phyloP scores from a whole-genome alignment of 2,329 filamentous ascomycete species.

The Tolypocladium cylindrosporum region DNA sequence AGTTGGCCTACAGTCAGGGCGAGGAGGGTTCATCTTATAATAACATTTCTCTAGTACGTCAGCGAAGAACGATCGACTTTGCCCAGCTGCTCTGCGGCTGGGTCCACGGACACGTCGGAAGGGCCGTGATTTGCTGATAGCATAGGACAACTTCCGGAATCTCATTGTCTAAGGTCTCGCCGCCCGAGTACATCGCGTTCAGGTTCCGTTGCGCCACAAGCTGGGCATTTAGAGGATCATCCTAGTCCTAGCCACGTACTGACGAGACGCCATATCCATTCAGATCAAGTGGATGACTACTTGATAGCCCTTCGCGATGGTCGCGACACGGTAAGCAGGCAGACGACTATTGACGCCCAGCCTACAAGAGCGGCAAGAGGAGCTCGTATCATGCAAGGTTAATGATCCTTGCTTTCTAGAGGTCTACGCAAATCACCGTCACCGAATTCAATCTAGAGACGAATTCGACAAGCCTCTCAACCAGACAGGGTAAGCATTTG shows the following conservation, averaged over 20 bases:
- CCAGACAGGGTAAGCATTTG: too few relatives aligned
- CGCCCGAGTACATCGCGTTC: background rate
- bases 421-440: background rate
- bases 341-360: background rate
- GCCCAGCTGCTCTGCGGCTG: background rate
- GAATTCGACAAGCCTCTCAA: too few relatives aligned
- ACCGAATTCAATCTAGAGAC: too few relatives aligned
- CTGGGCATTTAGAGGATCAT: background rate
- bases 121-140: background rate
- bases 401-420: background rate
- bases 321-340: too few relatives aligned
- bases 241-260: background rate
- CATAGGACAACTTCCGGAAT: background rate
- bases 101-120: too few relatives aligned
- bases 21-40: background rate
- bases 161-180: too few relatives aligned
- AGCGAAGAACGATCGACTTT: accelerated
- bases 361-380: background rate
- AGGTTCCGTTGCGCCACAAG: background rate
- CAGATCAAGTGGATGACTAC: too few relatives aligned
- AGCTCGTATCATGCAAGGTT: background rate
- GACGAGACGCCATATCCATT: too few relatives aligned
- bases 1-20: too few relatives aligned
- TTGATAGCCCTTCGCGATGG: too few relatives aligned
- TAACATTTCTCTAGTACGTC: background rate